Evolutionary conservation across 768 basidiomycete species (phyloP).

Genomic region (Podaxis sp.): DNA sequence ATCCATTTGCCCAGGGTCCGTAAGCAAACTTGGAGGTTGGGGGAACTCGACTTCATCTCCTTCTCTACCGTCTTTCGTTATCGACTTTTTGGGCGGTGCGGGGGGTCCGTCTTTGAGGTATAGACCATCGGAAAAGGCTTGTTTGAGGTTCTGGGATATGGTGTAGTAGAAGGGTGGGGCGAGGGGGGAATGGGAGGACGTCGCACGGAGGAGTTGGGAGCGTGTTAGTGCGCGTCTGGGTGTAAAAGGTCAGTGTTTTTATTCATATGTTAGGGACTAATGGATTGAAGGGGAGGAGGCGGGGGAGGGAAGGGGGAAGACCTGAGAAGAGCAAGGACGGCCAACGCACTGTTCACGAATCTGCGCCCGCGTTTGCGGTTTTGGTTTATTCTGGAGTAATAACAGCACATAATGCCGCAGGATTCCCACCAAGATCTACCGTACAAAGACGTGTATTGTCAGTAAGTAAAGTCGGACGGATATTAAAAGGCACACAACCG

Average conservation of each 20-base stretch:
- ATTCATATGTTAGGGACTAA: too few relatives aligned
- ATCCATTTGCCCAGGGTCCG: constrained; percentile 92
- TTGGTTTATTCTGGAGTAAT: constrained; percentile 80
- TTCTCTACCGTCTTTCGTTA: constrained; percentile 46
- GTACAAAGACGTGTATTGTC: neutral
- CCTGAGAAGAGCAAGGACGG: constrained; percentile 5
- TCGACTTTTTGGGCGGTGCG: constrained; percentile 5
- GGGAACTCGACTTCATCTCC: constrained; percentile 28
- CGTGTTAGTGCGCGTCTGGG: constrained; percentile 74
- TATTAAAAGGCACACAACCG: constrained; percentile 24
- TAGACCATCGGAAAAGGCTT: constrained; percentile 69
- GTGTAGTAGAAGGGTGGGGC: constrained; percentile 71
- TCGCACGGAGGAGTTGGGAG: constrained; percentile 81
- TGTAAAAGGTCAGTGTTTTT: constrained; percentile 4
- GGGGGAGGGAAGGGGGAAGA: neutral
- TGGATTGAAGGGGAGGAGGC: neutral
- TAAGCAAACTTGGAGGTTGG: constrained; percentile 73
- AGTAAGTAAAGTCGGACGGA: neutral
- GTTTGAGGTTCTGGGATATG: constrained; percentile 72
- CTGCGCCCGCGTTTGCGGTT: constrained; percentile 72
- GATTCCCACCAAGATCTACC: constrained; percentile 90
- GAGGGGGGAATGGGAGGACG: constrained; percentile 79
- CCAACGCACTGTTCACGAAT: constrained; percentile 88
- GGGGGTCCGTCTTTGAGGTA: constrained; percentile 88
- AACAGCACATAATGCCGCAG: constrained; percentile 90